phyloP scores from a whole-genome alignment of 2,329 filamentous ascomycete species.

The Didymella segeticola region DNA sequence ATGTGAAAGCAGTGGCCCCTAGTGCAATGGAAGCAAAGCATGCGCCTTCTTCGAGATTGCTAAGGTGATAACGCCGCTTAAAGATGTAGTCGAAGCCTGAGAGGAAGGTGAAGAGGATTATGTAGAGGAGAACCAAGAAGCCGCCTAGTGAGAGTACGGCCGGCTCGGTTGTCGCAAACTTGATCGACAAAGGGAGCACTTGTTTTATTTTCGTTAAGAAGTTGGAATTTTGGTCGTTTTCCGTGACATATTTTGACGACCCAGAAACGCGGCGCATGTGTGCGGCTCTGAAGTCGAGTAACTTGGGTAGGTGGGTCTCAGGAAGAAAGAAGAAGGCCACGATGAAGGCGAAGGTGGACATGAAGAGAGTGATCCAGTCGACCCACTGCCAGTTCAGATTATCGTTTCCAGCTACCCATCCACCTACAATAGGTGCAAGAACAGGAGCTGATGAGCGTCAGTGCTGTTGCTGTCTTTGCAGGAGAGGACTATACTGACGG shows the following conservation, averaged over 20 bases:
- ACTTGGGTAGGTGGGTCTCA: slow-evolving; percentile 57
- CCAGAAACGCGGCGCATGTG: slow-evolving; percentile 36
- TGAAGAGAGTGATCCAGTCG: slow-evolving; percentile 14
- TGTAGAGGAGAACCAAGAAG: slow-evolving; percentile 11
- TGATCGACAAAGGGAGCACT: neutral
- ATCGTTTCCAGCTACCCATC: neutral
- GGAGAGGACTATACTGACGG: neutral
- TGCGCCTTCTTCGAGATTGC: slow-evolving; percentile 3
- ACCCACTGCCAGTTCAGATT: slow-evolving; percentile 11
- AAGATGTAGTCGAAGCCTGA: slow-evolving; percentile 17
- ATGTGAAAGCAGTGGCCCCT: slow-evolving; percentile 1
- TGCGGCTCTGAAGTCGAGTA: slow-evolving; percentile 42
- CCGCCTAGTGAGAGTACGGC: slow-evolving; percentile 1
- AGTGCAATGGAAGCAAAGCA: slow-evolving; percentile 14
- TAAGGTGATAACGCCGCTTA: slow-evolving; percentile 6
- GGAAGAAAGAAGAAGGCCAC: slow-evolving; percentile 49
- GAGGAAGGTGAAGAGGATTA: slow-evolving; percentile 15
- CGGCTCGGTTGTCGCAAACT: slow-evolving; percentile 1
- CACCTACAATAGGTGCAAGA: slow-evolving; percentile 8
- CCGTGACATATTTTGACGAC: slow-evolving; percentile 50
- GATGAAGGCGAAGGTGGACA: slow-evolving; percentile 10
- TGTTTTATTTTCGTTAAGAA: neutral
- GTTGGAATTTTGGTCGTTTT: slow-evolving; percentile 11
- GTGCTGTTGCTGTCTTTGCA: neutral
- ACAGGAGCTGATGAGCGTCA: slow-evolving; percentile 10